Evolutionary conservation across 2,329 filamentous ascomycete genomes (phyloP).

Genomic region (Corniculantispora saksenae): DNA sequence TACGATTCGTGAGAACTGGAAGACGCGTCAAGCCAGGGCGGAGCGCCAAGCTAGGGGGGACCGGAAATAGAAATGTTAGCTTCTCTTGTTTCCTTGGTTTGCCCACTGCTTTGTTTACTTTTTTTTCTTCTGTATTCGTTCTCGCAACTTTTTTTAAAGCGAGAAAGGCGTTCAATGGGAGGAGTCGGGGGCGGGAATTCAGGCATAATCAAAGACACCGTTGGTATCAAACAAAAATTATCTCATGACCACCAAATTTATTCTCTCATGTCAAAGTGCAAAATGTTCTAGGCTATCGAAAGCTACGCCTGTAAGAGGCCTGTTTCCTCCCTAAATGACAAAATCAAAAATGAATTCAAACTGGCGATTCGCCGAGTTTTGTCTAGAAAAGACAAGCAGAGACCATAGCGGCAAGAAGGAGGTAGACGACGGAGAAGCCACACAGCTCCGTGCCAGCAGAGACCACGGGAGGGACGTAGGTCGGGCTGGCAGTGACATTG

Average conservation of each 20-base stretch:
- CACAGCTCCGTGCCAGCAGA: conserved; percentile 29
- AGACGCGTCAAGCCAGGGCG: conserved; percentile 52
- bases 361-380: not conserved
- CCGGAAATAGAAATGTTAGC: not conserved
- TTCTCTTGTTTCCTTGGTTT: not conserved
- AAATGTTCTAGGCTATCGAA: not conserved
- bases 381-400: not conserved
- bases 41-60: conserved; percentile 26
- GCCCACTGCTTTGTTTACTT: not conserved
- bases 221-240: not conserved
- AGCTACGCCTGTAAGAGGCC: not conserved
- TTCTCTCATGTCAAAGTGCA: not conserved
- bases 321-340: conserved; percentile 1
- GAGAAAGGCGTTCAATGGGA: not conserved
- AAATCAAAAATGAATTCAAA: not conserved
- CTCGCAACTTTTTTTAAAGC: too few species aligned
- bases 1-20: conserved; percentile 79
- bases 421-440: conserved; percentile 22
- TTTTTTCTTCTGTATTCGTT: not conserved
- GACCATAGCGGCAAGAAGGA: not conserved
- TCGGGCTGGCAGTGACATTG: conserved; percentile 31
- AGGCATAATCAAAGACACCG: not conserved
- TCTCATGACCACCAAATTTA: not conserved
- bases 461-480: conserved; percentile 20
- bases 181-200: not conserved